Base-by-base conservation (phyloP, 75 land plant species). In the Ceratopteris richardii region DNA sequence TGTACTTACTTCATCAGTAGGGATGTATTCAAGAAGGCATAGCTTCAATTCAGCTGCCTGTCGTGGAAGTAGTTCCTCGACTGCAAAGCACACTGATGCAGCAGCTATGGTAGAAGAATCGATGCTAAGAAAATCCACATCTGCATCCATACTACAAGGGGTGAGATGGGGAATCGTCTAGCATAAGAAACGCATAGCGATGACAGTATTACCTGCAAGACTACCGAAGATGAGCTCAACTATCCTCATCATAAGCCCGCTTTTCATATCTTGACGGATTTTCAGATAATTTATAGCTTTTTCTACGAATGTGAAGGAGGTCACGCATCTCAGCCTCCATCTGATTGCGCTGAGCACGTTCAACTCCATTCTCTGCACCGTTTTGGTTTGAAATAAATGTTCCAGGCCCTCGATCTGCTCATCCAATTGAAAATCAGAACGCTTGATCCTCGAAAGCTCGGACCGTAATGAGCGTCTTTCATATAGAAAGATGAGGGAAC, bases 311-410 rank as follows among this genome's bases (percentile, higher is more conserved):
- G 68, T 61, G 66, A 84, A 88, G 2, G 88, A 85, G 22, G 93
- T 82, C 21, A 88, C 55, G 13, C 69, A 71, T 23, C 80, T 47
- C 21, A 88, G 61, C 53, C 81, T 70, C 93, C 93, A 88, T 30
- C 76, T 71, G 22, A 88, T 28, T 17, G 70, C 74, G 17, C 69
- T 53, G 23, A 88, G 63, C 0, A 88, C 79, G 17, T 76, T 67
- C 56, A 85, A 66, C 63, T 88, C 93, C 88, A 88, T 85, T 44
- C 85, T 73, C 17, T 63, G 72, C 36, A 88, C 69, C 1, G 80
- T 85, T 37, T 61, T 65, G 5, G 88, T 64, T 55, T 88, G 83
- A 53, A 88, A 88, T 10, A 84, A 48, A 36, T 69, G 80, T 36
- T 80, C 78, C 2, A 78, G 72, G 46, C 74, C 78, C 39, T 75